Conservation (phyloP, 352 stramenopile species). For the Phytophthora parvispora region DNA sequence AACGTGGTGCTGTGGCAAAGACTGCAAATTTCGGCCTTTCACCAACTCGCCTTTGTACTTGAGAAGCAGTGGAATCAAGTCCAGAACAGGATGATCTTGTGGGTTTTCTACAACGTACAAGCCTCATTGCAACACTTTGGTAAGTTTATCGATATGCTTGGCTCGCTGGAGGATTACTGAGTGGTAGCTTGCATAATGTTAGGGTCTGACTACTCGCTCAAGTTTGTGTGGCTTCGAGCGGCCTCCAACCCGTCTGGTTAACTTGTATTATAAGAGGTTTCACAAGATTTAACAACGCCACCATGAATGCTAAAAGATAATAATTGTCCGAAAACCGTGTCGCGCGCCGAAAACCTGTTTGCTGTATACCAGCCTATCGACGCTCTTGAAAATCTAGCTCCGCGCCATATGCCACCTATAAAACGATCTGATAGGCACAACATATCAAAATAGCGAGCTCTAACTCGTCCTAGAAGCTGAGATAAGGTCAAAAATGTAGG, state of each 20-base stretch:
- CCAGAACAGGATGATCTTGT: constrained; percentile 45
- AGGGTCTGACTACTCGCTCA: constrained; percentile 8
- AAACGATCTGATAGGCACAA: no score
- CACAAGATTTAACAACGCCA: no score
- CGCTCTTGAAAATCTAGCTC: no score
- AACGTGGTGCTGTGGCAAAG: constrained; percentile 18
- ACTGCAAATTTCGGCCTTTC: constrained; percentile 29
- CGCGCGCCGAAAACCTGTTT: no score
- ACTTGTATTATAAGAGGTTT: neutral
- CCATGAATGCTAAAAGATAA: no score
- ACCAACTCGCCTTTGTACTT: constrained; percentile 52
- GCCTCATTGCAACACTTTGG: constrained; percentile 32
- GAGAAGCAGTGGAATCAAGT: constrained; percentile 33
- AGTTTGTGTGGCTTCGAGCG: neutral
- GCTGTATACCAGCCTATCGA: no score
- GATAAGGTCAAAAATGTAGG: no score
- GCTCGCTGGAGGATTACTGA: neutral
- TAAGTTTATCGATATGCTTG: neutral
- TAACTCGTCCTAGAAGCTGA: no score
- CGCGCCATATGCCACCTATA: no score
- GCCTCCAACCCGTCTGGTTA: neutral
- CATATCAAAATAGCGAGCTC: no score
- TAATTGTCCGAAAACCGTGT: no score
- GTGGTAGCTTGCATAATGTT: neutral
- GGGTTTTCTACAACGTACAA: constrained; percentile 44